Evolutionary conservation across 805 yeast species (phyloP).

Genomic region (Saturnispora sekii): DNA sequence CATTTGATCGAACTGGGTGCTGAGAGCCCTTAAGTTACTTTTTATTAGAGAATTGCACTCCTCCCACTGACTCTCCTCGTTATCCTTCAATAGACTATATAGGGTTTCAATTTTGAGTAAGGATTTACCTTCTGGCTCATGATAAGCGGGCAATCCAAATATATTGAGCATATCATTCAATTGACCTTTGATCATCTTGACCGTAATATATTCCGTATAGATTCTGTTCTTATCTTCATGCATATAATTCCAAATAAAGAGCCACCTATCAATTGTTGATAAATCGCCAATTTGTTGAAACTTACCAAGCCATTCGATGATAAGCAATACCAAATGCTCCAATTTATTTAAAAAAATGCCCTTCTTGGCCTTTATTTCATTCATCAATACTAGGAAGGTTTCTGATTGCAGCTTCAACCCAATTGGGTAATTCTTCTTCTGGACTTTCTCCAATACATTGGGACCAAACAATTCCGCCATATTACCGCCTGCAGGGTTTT

Average conservation of each 20-base stretch:
- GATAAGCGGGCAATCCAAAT: constrained; percentile 14
- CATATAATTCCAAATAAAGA: constrained; percentile 10
- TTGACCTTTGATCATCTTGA: constrained; percentile 15
- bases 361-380: constrained; percentile 16
- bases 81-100: constrained; percentile 4
- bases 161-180: constrained; percentile 14
- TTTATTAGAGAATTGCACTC: constrained; percentile 8
- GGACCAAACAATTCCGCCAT: constrained; percentile 12
- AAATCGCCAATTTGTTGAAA: constrained; percentile 9
- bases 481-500: neutral
- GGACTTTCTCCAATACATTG: constrained; percentile 6
- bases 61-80: constrained; percentile 6
- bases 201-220: constrained; percentile 11
- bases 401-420: constrained; percentile 17
- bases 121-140: constrained; percentile 14
- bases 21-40: neutral
- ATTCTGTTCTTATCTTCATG: constrained; percentile 11
- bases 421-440: neutral
- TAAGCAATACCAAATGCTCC: constrained; percentile 11
- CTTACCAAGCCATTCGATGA: constrained; percentile 11
- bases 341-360: constrained; percentile 12
- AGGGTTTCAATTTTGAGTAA: constrained; percentile 7
- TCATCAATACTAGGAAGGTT: constrained; percentile 18
- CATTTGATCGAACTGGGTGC: constrained; percentile 17
- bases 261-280: neutral